A percentile compares a stretch with the other conserved stretches of the same genome.
These are phyloP conservation scores for Colletotrichum ledebouriae DNA, from an alignment of 2,329 filamentous ascomycete genomes.

Conservation along the genomic window DNA sequence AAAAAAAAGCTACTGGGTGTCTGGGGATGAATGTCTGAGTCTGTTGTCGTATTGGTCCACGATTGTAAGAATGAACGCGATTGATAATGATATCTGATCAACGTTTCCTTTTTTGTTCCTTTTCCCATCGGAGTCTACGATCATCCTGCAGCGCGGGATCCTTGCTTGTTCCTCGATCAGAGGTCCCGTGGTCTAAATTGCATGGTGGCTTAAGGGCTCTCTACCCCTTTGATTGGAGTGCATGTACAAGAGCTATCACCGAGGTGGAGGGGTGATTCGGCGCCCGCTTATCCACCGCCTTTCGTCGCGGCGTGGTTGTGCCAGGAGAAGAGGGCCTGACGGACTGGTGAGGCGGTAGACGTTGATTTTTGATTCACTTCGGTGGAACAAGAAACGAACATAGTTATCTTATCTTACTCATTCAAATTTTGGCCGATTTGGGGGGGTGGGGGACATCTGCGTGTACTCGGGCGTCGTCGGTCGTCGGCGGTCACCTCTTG, in stretches of 20 bases:
- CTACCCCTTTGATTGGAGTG: too few relatives aligned
- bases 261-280: background rate
- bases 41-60: constrained; percentile 9
- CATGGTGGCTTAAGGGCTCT: too few relatives aligned
- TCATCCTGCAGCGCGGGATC: background rate
- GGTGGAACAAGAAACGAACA: constrained; percentile 18
- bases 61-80: constrained; percentile 24
- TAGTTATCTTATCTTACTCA: background rate
- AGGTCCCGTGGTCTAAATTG: too few relatives aligned
- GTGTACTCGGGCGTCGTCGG: background rate
- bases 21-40: background rate
- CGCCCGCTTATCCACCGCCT: too few relatives aligned
- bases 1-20: background rate
- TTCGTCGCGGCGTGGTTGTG: background rate
- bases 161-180: background rate
- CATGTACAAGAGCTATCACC: too few relatives aligned
- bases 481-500: too few relatives aligned
- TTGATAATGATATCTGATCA: background rate
- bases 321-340: background rate
- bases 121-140: background rate
- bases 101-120: background rate
- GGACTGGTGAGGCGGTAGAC: background rate
- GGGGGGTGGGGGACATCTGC: background rate
- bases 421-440: too few relatives aligned
- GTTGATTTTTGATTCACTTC: background rate